These are phyloP conservation scores for Neonectria punicea DNA, from an alignment of 2,329 filamentous ascomycete species.

Conservation along the genomic window DNA sequence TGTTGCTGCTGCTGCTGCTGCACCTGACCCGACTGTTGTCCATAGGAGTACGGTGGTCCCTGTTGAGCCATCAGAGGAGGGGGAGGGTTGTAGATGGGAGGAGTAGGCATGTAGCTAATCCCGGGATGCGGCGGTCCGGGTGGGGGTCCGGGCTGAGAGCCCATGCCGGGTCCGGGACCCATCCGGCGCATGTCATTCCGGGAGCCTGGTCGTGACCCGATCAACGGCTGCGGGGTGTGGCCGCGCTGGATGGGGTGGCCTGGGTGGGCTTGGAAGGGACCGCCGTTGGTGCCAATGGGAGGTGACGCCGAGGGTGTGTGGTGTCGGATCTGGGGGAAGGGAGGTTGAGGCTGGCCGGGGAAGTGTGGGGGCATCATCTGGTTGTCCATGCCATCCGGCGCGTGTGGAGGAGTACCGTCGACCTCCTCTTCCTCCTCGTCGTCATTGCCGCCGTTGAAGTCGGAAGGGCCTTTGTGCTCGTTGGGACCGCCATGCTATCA, in stretches of 20 bases:
- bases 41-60: conserved; percentile 4
- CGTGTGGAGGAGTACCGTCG: conserved; percentile 76
- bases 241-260: conserved; percentile 65
- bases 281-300: conserved; percentile 79
- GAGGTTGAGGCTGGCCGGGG: conserved; percentile 66
- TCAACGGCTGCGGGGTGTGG: conserved; percentile 82
- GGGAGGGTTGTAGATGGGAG: conserved; percentile 80
- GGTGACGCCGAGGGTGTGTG: conserved; percentile 88
- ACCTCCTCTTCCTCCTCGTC: conserved; percentile 83
- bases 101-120: conserved; percentile 87
- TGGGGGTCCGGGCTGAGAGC: conserved; percentile 67
- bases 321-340: conserved; percentile 85
- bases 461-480: conserved; percentile 94
- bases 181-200: conserved; percentile 81
- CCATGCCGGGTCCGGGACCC: conserved; percentile 80
- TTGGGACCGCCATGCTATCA: conserved; percentile 87
- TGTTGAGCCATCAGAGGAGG: conserved; percentile 46
- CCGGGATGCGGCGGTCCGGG: conserved; percentile 64
- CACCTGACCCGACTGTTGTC: conserved; percentile 22
- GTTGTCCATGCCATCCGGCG: conserved; percentile 65
- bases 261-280: conserved; percentile 66
- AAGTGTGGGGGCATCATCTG: conserved; percentile 77
- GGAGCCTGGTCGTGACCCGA: conserved; percentile 75
- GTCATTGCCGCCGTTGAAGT: conserved; percentile 89
- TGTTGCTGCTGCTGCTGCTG: conserved; percentile 2